phyloP scores from a whole-genome alignment of 768 basidiomycete genomes.

The Clitopilus hobsonii region DNA sequence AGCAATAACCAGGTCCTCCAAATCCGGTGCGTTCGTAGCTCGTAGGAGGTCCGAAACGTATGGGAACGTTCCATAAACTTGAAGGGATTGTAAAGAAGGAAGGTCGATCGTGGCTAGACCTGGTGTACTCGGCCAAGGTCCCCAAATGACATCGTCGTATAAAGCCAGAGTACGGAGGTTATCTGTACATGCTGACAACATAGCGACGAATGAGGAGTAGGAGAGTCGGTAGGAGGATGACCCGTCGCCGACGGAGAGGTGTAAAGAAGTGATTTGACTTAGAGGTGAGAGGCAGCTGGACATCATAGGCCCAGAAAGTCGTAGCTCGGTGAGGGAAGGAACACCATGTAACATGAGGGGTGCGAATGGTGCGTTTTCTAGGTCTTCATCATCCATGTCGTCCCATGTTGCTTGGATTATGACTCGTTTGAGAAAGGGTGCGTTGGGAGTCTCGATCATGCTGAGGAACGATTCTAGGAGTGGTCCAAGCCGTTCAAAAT shows the following conservation, averaged over 20 bases:
- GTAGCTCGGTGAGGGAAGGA: conserved; percentile 8
- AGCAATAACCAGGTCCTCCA: background rate
- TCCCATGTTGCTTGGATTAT: conserved; percentile 6
- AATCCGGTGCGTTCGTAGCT: background rate
- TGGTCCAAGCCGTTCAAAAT: conserved; percentile 10
- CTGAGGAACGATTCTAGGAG: conserved; percentile 9
- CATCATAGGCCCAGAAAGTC: conserved; percentile 10
- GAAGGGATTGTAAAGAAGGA: conserved; percentile 11
- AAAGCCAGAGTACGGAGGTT: conserved; percentile 10
- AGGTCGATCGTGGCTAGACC: conserved; percentile 5
- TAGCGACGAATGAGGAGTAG: conserved; percentile 4
- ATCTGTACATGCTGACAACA: conserved; percentile 5
- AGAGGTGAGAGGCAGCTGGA: conserved; percentile 6
- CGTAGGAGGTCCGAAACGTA: conserved; percentile 14
- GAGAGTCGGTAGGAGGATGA: background rate
- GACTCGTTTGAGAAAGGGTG: conserved; percentile 8
- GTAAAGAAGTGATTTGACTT: conserved; percentile 8
- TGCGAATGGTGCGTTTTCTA: background rate
- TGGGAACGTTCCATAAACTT: conserved; percentile 12
- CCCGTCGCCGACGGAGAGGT: conserved; percentile 10
- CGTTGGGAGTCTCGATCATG: conserved; percentile 1
- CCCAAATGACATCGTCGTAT: conserved; percentile 11
- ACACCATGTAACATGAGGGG: conserved; percentile 3
- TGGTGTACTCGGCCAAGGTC: conserved; percentile 10
- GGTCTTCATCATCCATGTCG: background rate